Evolutionary conservation across 1,284 basidiomycete species (phyloP), one percentile per base, ranked within the genome.

Genomic region (Takashimella koratensis): DNA sequence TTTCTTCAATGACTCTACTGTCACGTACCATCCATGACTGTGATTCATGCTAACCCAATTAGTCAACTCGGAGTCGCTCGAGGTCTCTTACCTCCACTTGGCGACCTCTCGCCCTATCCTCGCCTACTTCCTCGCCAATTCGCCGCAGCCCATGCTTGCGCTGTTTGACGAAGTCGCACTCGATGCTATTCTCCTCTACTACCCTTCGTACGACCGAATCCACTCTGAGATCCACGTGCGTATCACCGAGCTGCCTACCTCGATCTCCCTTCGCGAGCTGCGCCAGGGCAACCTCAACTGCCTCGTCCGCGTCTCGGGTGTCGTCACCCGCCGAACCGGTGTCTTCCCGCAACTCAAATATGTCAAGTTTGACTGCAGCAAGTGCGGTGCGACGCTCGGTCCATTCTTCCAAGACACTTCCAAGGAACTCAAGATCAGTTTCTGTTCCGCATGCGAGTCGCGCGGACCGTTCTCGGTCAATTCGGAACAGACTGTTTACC

Each of bases 261-360:
- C 86, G 52, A 86, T 86, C 20, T 90, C 94, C 6, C 82, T 99
- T 25, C 89, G 96, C 48, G 95, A 98, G 68, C 83, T 99, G 20
- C 88, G 96, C 39, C 88, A 96, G 52, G 83, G 83, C 45, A 87
- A 98, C 70, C 82, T 98, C 50, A 98, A 98, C 79, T 90, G 88
- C 60, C 87, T 99, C 40, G 93, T 99, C 30, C 88, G 95, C 44
- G 89, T 98, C 11, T 85, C 86, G 4, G 96, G 96, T 27, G 96
- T 99, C n/a, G 95, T 99, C 45, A 99, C 96, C 0, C 82, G 96
- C 52, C 84, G 96, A 45, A 92, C 86, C 10, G 95, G 96, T 21
- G 94, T 99, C 10, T 98, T 98, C 77, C 96, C 96, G 12, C 96
- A 99, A 76, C 80, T 99, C 60, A 98, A 99, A 78, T 97, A 98